Evolutionary conservation across 257 asterid genomes (phyloP).

Genomic region (Salvia hispanica): DNA sequence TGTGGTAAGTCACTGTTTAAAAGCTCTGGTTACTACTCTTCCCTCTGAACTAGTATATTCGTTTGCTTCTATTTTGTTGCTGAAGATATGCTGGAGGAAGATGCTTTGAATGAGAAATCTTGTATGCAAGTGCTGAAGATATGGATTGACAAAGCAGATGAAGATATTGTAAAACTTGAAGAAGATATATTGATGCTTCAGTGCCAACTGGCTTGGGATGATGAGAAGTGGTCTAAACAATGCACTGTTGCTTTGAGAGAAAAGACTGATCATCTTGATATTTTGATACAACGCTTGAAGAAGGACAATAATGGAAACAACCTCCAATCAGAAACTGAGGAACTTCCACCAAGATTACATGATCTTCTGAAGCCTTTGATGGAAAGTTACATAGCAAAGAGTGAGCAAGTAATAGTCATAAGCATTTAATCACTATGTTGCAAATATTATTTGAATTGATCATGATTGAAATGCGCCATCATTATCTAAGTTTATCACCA

Average conservation of each 20-base stretch:
- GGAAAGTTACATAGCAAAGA: constrained; percentile 34
- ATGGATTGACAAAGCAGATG: constrained; percentile 49
- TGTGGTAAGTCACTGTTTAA: constrained; percentile 37
- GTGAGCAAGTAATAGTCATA: constrained; percentile 43
- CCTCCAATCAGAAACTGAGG: constrained; percentile 30
- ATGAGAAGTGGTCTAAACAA: constrained; percentile 45
- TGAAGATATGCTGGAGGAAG: constrained; percentile 57
- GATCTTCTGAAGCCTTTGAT: constrained; percentile 41
- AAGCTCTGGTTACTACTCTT: constrained; percentile 15
- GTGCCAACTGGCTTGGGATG: constrained; percentile 46
- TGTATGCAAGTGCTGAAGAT: constrained; percentile 54
- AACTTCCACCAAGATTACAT: constrained; percentile 40
- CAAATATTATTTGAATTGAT: constrained; percentile 15
- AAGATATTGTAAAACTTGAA: constrained; percentile 51
- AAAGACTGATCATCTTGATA: constrained; percentile 40
- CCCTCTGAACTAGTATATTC: constrained; percentile 11
- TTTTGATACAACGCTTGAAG: constrained; percentile 35
- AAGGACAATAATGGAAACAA: constrained; percentile 29
- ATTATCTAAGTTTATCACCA: background rate
- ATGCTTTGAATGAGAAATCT: constrained; percentile 54
- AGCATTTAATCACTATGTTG: constrained; percentile 4
- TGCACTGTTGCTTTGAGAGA: constrained; percentile 42
- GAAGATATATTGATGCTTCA: constrained; percentile 52
- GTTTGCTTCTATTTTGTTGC: constrained; percentile 29
- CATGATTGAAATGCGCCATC: constrained; percentile 15